phyloP scores from a whole-genome alignment of 164 flowering plant species.

The Chloranthus sessilifolius region DNA sequence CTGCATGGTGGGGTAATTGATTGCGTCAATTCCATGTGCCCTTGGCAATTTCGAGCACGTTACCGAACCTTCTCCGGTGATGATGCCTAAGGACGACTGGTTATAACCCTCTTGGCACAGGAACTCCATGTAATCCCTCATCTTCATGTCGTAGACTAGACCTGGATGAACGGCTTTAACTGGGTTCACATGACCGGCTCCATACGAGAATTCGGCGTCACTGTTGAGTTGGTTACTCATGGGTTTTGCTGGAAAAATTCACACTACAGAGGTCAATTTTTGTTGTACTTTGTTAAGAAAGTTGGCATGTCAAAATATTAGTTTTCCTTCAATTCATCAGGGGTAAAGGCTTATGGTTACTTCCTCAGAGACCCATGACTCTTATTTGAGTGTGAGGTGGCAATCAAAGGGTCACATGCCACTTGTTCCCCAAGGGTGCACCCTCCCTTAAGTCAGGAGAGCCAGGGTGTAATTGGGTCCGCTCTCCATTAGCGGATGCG shows the following conservation, averaged over 20 bases:
- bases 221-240: conserved; percentile 29
- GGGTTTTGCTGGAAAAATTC: conserved; percentile 31
- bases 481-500: too few species aligned
- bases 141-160: conserved; percentile 16
- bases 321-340: too few species aligned
- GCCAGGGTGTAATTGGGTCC: too few species aligned
- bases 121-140: conserved; percentile 16
- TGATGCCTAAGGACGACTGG: conserved; percentile 14
- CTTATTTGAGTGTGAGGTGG: background rate
- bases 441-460: too few species aligned
- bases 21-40: conserved; percentile 19
- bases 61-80: conserved; percentile 20
- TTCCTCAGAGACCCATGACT: background rate
- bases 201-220: conserved; percentile 61
- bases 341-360: too few species aligned
- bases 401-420: too few species aligned
- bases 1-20: conserved; percentile 34
- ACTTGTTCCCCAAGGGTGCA: background rate
- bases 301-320: too few species aligned
- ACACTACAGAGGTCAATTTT: too few species aligned
- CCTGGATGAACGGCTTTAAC: conserved; percentile 21
- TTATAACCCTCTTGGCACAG: conserved; percentile 17
- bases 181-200: conserved; percentile 18
- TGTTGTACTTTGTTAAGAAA: too few species aligned
- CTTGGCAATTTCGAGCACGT: conserved; percentile 37